Percentiles rank a stretch among this genome's conserved stretches.
These are phyloP conservation scores for Diaporthe destruens DNA, from an alignment of 2,329 filamentous ascomycete genomes.

Conservation along the genomic window DNA sequence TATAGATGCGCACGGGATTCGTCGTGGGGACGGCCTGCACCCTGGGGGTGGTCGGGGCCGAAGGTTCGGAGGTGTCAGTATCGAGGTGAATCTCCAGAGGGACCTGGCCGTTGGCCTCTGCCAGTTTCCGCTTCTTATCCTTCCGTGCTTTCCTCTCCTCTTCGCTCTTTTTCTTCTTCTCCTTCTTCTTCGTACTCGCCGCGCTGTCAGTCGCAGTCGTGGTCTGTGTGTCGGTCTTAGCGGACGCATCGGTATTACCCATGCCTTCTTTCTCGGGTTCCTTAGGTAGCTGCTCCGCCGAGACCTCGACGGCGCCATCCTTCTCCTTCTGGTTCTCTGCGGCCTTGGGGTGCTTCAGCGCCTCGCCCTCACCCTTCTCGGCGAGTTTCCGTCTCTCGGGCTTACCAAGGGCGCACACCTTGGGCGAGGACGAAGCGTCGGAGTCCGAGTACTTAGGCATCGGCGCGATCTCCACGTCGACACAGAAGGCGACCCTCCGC, in stretches of 20 bases:
- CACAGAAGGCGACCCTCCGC: slow-evolving; percentile 91
- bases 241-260: slow-evolving; percentile 45
- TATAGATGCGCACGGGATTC: slow-evolving; percentile 92
- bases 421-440: slow-evolving; percentile 56
- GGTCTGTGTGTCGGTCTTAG: slow-evolving; percentile 25
- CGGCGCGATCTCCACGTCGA: slow-evolving; percentile 96
- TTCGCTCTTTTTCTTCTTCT: slow-evolving; percentile 96
- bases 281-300: slow-evolving; percentile 55
- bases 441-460: slow-evolving; percentile 81
- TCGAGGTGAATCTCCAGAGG: slow-evolving; percentile 86
- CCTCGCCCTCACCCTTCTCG: slow-evolving; percentile 80
- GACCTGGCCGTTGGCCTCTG: slow-evolving; percentile 87
- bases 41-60: slow-evolving; percentile 54
- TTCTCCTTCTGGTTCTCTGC: slow-evolving; percentile 68
- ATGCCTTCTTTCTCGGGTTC: slow-evolving; percentile 54
- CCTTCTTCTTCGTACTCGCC: slow-evolving; percentile 77
- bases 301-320: slow-evolving; percentile 57
- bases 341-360: slow-evolving; percentile 75
- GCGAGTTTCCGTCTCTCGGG: slow-evolving; percentile 73
- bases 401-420: slow-evolving; percentile 62
- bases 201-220: slow-evolving; percentile 25
- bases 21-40: slow-evolving; percentile 82
- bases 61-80: slow-evolving; percentile 66
- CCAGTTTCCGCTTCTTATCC: slow-evolving; percentile 86
- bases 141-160: slow-evolving; percentile 93